Base-by-base conservation (phyloP, 495 filamentous ascomycete genomes). In the Neurospora sp. region DNA sequence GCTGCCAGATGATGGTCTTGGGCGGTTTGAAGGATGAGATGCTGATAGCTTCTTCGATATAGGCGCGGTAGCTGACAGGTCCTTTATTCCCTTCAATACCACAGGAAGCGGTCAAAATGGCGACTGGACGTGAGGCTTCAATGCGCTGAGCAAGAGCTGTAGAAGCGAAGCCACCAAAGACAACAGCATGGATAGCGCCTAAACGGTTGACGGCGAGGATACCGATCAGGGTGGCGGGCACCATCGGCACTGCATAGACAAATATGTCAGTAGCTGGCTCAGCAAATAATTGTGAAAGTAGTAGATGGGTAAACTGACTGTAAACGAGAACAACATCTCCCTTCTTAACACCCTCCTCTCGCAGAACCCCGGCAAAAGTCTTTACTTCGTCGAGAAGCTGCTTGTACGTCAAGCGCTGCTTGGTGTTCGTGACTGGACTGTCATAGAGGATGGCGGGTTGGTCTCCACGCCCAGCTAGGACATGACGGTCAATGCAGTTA, bases 281-380 rank as follows among this genome's bases (percentile, higher is more conserved):
- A 59, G 21, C 2, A 21, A 43, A 48, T 28, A 42, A 45, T 24
- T 17, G 10, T 70, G n/a, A 66, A 72, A 74, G 34, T 24, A 5
- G 8, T 43, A 28, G 36, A 24, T 4, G 45, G 13, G 10, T 13
- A 59, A 38, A 80, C 88, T 74, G 84, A 95, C 93, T 98, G 81
- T 97, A 97, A 70, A 97, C 89, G 69, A 97, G 84, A n/a, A 98
- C 93, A 5, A 95, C 90, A 85, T 97, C 94, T 0, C 94, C 94
- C 81, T 89, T 93, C 77, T 85, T 88, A 9, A 97, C 91, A 0
- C 94, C 94, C 77, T 96, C 90, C 81, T 95, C 92, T 73, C 90
- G 83, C 72, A 98, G 81, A 0, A 96, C 94, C 10, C 90, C 94
- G 0, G 94, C 94, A 72, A 96, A 87, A 17, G 88, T 87, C 80